phyloP scores from a whole-genome alignment of 768 basidiomycete species.

The Lyophyllum semitale region DNA sequence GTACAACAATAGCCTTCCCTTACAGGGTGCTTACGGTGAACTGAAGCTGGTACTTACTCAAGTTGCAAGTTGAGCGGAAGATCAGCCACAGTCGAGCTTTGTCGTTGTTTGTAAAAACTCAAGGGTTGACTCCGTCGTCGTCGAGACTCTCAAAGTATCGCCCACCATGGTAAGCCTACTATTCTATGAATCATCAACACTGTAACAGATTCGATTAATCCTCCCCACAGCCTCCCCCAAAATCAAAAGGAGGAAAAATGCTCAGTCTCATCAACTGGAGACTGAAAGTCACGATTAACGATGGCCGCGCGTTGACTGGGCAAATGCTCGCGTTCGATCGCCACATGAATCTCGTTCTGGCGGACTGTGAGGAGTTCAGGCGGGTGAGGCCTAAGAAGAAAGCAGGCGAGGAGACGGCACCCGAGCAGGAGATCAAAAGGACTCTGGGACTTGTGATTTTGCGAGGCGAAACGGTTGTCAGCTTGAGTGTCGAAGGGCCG shows the following conservation, averaged over 20 bases:
- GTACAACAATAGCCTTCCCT: too few relatives aligned
- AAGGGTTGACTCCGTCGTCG: slow-evolving; percentile 14
- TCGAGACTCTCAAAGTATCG: slow-evolving; percentile 23
- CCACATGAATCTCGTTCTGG: slow-evolving; percentile 98
- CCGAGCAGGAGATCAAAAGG: slow-evolving; percentile 93
- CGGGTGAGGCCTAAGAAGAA: slow-evolving; percentile 93
- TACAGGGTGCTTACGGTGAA: too few relatives aligned
- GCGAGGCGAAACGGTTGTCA: slow-evolving; percentile 95
- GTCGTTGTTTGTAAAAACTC: slow-evolving; percentile 27
- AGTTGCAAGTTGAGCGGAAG: too few relatives aligned
- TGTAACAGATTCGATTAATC: slow-evolving; percentile 7
- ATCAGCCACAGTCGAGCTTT: slow-evolving; percentile 18
- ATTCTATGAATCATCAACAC: not conserved
- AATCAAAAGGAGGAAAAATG: slow-evolving; percentile 99
- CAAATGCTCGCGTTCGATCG: slow-evolving; percentile 99
- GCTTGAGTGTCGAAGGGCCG: slow-evolving; percentile 92
- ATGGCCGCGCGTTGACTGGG: slow-evolving; percentile 92
- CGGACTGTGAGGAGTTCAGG: slow-evolving; percentile 98
- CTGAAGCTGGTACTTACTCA: too few relatives aligned
- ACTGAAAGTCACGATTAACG: slow-evolving; percentile 95
- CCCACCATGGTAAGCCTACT: slow-evolving; percentile 56
- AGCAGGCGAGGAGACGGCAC: slow-evolving; percentile 72
- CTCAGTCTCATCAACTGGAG: slow-evolving; percentile 96
- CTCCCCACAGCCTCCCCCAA: slow-evolving; percentile 80
- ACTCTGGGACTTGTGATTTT: slow-evolving; percentile 95